Evolutionary conservation across 176 grass and related monocot species (phyloP).

Genomic region (Stipa capillata): DNA sequence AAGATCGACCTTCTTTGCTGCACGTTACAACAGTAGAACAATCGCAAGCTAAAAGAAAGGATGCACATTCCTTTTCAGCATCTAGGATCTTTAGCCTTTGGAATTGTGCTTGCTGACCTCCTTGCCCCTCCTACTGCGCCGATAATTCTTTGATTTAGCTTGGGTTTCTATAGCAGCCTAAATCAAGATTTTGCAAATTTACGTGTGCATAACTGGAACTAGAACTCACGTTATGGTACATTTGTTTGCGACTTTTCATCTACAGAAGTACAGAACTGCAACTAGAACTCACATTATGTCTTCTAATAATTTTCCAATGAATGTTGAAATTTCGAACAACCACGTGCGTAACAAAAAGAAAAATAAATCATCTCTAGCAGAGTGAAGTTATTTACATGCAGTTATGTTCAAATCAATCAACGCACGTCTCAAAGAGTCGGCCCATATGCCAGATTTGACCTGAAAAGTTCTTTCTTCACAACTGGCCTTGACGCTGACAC

Average conservation of each 20-base stretch:
- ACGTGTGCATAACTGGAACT: neutral
- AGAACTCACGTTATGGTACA: neutral
- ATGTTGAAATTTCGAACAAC: neutral
- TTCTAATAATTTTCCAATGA: neutral
- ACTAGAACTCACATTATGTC: neutral
- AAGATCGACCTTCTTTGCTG: constrained; percentile 22
- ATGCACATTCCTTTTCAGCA: too few species aligned
- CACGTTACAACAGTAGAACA: neutral
- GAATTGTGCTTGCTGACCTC: too few species aligned
- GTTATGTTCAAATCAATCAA: constrained; percentile 78
- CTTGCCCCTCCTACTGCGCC: too few species aligned
- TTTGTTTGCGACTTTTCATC: too few species aligned
- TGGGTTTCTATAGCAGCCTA: neutral
- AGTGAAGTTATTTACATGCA: constrained; percentile 44
- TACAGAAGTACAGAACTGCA: neutral
- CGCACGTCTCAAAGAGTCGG: constrained; percentile 82
- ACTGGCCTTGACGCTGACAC: constrained; percentile 17
- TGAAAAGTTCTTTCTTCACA: constrained; percentile 43
- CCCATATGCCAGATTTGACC: constrained; percentile 81
- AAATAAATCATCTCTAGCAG: neutral
- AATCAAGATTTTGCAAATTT: too few species aligned
- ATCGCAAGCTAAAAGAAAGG: too few species aligned
- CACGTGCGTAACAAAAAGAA: neutral
- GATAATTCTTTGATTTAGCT: too few species aligned
- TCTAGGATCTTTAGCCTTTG: too few species aligned